Base-by-base conservation (phyloP, 169 alveolate species). In the Plasmodium cynomolgi region DNA sequence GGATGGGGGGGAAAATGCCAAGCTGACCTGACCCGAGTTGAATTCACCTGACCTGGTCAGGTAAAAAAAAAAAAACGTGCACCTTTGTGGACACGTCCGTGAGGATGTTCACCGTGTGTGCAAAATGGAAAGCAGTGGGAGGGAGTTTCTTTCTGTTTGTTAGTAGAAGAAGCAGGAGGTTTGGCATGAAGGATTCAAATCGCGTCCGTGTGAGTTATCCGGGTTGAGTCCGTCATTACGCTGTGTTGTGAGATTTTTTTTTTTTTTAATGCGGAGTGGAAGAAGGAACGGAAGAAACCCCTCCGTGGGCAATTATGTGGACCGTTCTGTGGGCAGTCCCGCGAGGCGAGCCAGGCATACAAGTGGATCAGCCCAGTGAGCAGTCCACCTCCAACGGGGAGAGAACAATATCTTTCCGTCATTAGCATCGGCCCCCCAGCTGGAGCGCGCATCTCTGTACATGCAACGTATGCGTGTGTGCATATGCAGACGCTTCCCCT, bases 41-140 rank as follows among this genome's bases (percentile, higher is more conserved):
- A 50, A 50, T 50, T 50, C 62, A 26, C 77, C 77, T 68, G 77
- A 68, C 77, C 5, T 68, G 77, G 77, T 68, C 77, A 68, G 31
- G 77, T 68, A 68, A 68, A 68, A 68, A 26, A 20, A 56, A 62
- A 62, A 68, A 26, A 26, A 68, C 5, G n/a, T 68, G 77, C 77
- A 9, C 2, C 77, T 11, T 23, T 68, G 41, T 50, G 17, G 62
- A 29, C 77, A 68, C 77, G 15, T 68, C 37, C n/a, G 15, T 68
- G n/a, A 26, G 37, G 37, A 68, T 29, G 77, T 26, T 68, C 13
- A 20, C 11, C 37, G 37, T 68, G 77, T 68, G 77, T 68, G 37
- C 37, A 68, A 68, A 20, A 26, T 68, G 31, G 37, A 26, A 50
- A 50, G 23, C 34, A 0, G 0, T 23, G 15, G 29, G 37, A 23